phyloP scores from a whole-genome alignment of 2,329 filamentous ascomycete genomes.

The Fusarium irregulare region DNA sequence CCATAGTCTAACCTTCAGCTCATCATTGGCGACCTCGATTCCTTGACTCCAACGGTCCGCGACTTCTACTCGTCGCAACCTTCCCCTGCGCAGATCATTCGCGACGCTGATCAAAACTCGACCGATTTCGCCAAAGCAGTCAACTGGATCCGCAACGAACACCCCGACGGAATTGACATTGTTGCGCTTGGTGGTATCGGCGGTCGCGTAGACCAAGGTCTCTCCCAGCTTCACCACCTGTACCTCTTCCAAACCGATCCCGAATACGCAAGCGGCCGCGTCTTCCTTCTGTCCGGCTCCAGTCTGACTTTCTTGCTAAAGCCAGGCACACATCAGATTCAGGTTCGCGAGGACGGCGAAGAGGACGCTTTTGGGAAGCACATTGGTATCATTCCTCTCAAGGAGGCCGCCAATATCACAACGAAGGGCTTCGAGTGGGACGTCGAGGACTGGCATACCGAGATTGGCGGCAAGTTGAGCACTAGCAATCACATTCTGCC shows the following conservation, averaged over 20 bases:
- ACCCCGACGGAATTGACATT: constrained; percentile 65
- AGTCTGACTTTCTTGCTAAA: constrained; percentile 87
- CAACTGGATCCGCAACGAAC: constrained; percentile 62
- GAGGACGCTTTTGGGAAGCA: constrained; percentile 76
- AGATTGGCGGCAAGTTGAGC: constrained; percentile 78
- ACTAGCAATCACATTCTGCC: constrained; percentile 82
- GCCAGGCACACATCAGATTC: constrained; percentile 73
- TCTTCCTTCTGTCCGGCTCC: constrained; percentile 85
- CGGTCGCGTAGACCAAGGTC: constrained; percentile 90
- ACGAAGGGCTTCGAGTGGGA: constrained; percentile 92
- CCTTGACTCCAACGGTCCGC: constrained; percentile 71
- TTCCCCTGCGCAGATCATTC: constrained; percentile 68
- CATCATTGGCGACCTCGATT: constrained; percentile 94
- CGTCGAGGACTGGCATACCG: constrained; percentile 81
- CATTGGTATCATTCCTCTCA: constrained; percentile 87
- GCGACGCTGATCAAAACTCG: constrained; percentile 83
- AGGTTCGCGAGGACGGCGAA: constrained; percentile 64
- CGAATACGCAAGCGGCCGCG: constrained; percentile 62
- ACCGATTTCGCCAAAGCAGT: constrained; percentile 93
- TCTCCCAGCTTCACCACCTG: constrained; percentile 89
- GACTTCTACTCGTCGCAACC: constrained; percentile 72
- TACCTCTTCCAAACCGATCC: constrained; percentile 70
- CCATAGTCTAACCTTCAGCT: constrained; percentile 69
- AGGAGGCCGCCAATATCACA: constrained; percentile 80
- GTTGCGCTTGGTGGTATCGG: constrained; percentile 86